Evolutionary conservation across 257 asterid genomes (phyloP).

Genomic region (Leptodermis oblonga): DNA sequence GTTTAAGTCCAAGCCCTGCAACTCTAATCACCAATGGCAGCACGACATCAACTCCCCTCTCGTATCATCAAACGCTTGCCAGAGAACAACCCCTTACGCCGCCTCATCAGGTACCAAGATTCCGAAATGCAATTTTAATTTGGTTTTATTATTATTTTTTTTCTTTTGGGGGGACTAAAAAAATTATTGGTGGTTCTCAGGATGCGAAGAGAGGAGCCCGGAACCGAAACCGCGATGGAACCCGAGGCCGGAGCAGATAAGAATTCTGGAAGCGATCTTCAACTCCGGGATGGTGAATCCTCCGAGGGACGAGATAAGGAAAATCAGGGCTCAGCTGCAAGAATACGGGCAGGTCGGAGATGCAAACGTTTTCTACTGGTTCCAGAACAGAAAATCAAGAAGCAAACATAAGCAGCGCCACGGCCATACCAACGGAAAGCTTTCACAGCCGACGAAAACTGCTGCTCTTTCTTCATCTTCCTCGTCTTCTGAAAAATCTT

Average conservation of each 20-base stretch:
- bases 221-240: constrained; percentile 99
- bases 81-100: constrained; percentile 14
- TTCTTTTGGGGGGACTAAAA: not conserved
- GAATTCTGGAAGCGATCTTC: constrained; percentile 81
- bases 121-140: not conserved
- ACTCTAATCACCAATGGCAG: constrained; percentile 49
- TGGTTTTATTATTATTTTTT: not conserved
- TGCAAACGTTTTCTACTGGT: constrained; percentile 97
- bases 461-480: constrained; percentile 41
- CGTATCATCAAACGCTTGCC: constrained; percentile 23
- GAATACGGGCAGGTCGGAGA: constrained; percentile 95
- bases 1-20: constrained; percentile 61
- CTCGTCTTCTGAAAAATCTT: constrained; percentile 59
- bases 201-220: constrained; percentile 69
- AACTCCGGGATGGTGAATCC: constrained; percentile 98
- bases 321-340: constrained; percentile 76
- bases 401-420: constrained; percentile 88
- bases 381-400: constrained; percentile 90
- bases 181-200: constrained; percentile 7
- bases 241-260: constrained; percentile 87
- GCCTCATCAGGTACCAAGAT: constrained; percentile 29
- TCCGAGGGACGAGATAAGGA: constrained; percentile 82
- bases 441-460: constrained; percentile 3
- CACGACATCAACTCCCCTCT: constrained; percentile 54
- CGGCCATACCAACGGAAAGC: constrained; percentile 40